phyloP scores from a whole-genome alignment of 2,329 filamentous ascomycete genomes.

The Xylaria sp. region DNA sequence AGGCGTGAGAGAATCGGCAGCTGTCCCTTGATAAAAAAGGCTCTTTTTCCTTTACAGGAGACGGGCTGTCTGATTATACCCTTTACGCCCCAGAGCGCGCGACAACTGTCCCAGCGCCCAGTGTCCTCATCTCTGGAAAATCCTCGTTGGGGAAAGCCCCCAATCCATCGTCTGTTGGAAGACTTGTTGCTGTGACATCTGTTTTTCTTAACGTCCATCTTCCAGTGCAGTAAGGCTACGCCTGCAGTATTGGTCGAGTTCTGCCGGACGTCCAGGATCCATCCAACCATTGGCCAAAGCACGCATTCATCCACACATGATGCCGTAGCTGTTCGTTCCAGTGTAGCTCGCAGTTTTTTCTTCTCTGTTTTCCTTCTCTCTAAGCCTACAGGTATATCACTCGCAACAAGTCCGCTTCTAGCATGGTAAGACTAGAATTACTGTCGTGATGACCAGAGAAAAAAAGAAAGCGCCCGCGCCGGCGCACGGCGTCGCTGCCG shows the following conservation, averaged over 20 bases:
- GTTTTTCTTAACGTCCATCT: slow-evolving; percentile 30
- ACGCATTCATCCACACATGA: slow-evolving; percentile 42
- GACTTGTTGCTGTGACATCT: slow-evolving; percentile 39
- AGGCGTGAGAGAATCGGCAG: slow-evolving; percentile 23
- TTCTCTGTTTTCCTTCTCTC: slow-evolving; percentile 27
- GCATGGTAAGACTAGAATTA: slow-evolving; percentile 50
- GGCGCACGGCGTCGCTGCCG: slow-evolving; percentile 42
- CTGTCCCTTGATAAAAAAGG: slow-evolving; percentile 10
- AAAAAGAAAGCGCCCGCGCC: slow-evolving; percentile 48
- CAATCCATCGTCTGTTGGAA: slow-evolving; percentile 25
- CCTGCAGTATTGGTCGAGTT: slow-evolving; percentile 36
- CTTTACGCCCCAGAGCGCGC: slow-evolving; percentile 32
- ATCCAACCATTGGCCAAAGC: slow-evolving; percentile 38
- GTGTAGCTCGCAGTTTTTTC: slow-evolving; percentile 40
- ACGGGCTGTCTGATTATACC: slow-evolving; percentile 26
- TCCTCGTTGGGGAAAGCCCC: slow-evolving; percentile 3
- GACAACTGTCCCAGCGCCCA: slow-evolving; percentile 24
- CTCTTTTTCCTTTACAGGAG: slow-evolving; percentile 17
- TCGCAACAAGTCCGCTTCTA: slow-evolving; percentile 39
- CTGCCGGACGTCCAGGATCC: slow-evolving; percentile 31
- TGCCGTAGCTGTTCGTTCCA: slow-evolving; percentile 44
- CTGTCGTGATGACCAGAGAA: slow-evolving; percentile 48
- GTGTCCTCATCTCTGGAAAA: slow-evolving; percentile 14
- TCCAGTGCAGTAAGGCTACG: slow-evolving; percentile 35
- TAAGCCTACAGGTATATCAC: slow-evolving; percentile 41